phyloP scores from a whole-genome alignment of 345 rosid species.

The Euphorbia lathyris region DNA sequence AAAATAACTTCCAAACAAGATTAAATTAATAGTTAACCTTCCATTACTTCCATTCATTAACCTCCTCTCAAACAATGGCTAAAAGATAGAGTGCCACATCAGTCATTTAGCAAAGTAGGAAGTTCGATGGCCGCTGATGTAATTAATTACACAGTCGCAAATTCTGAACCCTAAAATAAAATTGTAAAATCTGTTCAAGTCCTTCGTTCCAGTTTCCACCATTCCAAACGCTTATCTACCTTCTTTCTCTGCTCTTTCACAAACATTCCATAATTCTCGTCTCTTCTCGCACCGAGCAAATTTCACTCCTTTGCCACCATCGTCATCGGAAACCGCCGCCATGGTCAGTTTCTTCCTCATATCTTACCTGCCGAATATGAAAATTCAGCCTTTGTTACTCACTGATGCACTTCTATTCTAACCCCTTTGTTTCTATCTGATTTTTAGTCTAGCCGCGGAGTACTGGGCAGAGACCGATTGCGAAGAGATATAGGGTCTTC shows the following conservation, averaged over 20 bases:
- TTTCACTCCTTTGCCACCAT: background rate
- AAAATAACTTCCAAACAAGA: too few relatives aligned
- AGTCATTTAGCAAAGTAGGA: too few relatives aligned
- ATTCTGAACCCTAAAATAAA: slow-evolving; percentile 1
- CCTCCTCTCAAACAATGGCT: too few relatives aligned
- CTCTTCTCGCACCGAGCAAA: background rate
- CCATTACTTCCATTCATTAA: too few relatives aligned
- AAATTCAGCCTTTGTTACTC: too few relatives aligned
- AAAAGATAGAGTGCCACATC: too few relatives aligned
- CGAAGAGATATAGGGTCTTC: slow-evolving; percentile 30
- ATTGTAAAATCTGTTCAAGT: background rate
- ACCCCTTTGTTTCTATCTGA: background rate
- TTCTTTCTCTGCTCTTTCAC: background rate
- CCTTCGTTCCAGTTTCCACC: background rate
- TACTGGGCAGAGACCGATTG: slow-evolving; percentile 32
- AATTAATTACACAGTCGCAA: background rate
- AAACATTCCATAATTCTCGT: too few relatives aligned
- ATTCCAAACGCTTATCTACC: background rate
- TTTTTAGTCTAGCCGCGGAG: slow-evolving; percentile 5
- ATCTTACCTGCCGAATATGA: background rate
- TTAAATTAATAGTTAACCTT: too few relatives aligned
- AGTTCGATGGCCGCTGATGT: too few relatives aligned
- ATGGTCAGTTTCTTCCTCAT: slow-evolving; percentile 12
- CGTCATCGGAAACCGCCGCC: background rate
- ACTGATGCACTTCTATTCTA: background rate